Conservation (phyloP, 164 flowering plant species). For the Hamamelis virginiana region DNA sequence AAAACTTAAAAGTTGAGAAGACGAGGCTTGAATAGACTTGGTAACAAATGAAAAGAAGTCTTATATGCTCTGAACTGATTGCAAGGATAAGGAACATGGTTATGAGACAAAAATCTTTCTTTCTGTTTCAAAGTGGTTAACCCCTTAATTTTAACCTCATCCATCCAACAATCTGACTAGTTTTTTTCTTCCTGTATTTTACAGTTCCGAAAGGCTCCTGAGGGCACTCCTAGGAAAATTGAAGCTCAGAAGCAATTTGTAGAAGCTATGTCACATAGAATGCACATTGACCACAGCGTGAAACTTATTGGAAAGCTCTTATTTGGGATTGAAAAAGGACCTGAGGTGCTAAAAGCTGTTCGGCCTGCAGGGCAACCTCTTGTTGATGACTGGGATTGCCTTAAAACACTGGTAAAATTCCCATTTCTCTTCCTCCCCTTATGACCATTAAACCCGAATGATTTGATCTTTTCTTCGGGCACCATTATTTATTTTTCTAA, state of each 20-base stretch:
- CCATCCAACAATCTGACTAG: background rate
- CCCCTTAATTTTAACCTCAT: too few relatives aligned
- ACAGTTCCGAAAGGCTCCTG: constrained; percentile 75
- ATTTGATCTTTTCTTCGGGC: background rate
- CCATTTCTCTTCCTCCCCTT: background rate
- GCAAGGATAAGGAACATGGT: too few relatives aligned
- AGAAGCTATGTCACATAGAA: constrained; percentile 72
- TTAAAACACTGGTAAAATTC: constrained; percentile 63
- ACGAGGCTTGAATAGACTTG: background rate
- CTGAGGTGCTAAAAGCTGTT: constrained; percentile 51
- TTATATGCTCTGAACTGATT: too few relatives aligned
- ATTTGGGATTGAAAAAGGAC: constrained; percentile 63
- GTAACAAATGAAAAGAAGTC: too few relatives aligned
- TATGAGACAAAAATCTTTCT: too few relatives aligned
- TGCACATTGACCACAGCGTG: constrained; percentile 65
- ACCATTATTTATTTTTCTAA: too few relatives aligned
- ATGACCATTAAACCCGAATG: background rate
- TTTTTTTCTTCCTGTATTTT: background rate
- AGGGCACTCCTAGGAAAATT: constrained; percentile 58
- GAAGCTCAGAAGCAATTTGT: constrained; percentile 62
- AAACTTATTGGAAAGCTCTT: constrained; percentile 66
- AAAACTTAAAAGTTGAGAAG: background rate
- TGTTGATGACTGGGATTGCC: constrained; percentile 90
- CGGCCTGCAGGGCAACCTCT: constrained; percentile 73
- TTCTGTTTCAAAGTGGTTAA: too few relatives aligned